Conservation (phyloP, 345 rosid genomes). For the Sonneratia alba region DNA sequence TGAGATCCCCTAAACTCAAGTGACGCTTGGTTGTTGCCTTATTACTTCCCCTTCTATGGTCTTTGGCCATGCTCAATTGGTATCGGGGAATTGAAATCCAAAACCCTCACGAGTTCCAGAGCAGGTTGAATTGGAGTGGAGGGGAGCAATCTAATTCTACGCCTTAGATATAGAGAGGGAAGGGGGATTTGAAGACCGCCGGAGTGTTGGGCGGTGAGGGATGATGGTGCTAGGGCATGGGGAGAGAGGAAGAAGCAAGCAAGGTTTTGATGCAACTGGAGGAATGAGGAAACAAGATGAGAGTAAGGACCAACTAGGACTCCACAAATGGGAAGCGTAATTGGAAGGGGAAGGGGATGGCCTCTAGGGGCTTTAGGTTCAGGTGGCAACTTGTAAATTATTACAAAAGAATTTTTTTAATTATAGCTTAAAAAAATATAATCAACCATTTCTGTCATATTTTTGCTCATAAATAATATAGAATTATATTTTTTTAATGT, state of each 20-base stretch:
- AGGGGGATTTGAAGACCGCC: background rate
- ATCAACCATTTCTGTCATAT: too few relatives aligned
- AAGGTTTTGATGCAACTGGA: conserved; percentile 2
- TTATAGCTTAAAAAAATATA: background rate
- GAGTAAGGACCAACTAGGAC: background rate
- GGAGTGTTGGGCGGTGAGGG: background rate
- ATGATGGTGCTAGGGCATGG: conserved; percentile 12
- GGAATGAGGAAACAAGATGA: conserved; percentile 5
- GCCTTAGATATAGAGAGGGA: background rate
- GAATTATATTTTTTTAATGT: too few relatives aligned
- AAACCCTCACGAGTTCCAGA: conserved; percentile 2
- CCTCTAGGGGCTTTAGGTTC: background rate
- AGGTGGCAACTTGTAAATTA: too few relatives aligned
- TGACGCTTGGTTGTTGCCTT: conserved; percentile 44
- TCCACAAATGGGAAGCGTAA: background rate
- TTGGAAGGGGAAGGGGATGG: background rate
- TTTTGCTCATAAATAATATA: too few relatives aligned
- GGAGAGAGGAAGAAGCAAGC: conserved; percentile 2
- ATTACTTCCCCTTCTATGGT: conserved; percentile 68
- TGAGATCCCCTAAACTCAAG: conserved; percentile 88
- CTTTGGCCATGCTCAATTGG: conserved; percentile 34
- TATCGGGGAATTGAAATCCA: background rate
- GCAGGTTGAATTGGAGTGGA: background rate
- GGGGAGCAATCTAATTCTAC: background rate
- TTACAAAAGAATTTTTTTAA: too few relatives aligned